Percentiles rank a stretch among this genome's conserved stretches.
Conservation (phyloP, 2,329 filamentous ascomycete genomes). For the Fusarium chaquense region DNA sequence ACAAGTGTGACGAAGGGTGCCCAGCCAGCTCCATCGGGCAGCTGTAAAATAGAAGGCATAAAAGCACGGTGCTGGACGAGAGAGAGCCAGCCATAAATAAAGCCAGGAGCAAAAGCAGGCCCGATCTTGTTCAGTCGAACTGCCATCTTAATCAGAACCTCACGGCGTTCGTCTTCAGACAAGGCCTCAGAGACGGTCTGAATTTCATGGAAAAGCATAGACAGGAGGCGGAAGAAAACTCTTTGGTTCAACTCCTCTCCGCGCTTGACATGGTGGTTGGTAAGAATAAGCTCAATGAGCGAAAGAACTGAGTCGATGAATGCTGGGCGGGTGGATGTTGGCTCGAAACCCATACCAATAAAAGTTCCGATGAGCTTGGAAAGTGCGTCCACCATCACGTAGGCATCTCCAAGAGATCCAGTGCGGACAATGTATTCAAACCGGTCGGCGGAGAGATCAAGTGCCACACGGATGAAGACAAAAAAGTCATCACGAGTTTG, state of each 20-base stretch:
- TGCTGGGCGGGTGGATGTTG: constrained; percentile 71
- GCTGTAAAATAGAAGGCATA: constrained; percentile 79
- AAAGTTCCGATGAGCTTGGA: constrained; percentile 83
- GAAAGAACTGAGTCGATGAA: constrained; percentile 84
- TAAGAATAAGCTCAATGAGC: constrained; percentile 83
- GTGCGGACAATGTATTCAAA: constrained; percentile 79
- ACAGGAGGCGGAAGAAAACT: constrained; percentile 92
- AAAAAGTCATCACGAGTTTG: constrained; percentile 80
- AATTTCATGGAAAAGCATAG: constrained; percentile 82
- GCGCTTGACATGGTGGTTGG: constrained; percentile 84
- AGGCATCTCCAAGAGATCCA: constrained; percentile 69
- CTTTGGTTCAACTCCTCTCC: constrained; percentile 87
- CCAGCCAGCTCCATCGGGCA: constrained; percentile 80
- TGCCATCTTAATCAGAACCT: constrained; percentile 79
- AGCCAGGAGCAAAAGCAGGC: constrained; percentile 82
- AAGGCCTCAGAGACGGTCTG: constrained; percentile 69
- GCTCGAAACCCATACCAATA: constrained; percentile 76
- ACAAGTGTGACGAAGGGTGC: constrained; percentile 78
- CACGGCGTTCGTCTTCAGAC: constrained; percentile 70
- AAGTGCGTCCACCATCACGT: constrained; percentile 79
- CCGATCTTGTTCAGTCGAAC: constrained; percentile 78
- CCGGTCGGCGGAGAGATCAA: constrained; percentile 82
- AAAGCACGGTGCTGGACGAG: constrained; percentile 88
- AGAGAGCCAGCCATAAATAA: constrained; percentile 85
- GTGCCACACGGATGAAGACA: constrained; percentile 81